Evolutionary conservation across 139 green algal species (phyloP).

Genomic region (Trebouxia sp.): DNA sequence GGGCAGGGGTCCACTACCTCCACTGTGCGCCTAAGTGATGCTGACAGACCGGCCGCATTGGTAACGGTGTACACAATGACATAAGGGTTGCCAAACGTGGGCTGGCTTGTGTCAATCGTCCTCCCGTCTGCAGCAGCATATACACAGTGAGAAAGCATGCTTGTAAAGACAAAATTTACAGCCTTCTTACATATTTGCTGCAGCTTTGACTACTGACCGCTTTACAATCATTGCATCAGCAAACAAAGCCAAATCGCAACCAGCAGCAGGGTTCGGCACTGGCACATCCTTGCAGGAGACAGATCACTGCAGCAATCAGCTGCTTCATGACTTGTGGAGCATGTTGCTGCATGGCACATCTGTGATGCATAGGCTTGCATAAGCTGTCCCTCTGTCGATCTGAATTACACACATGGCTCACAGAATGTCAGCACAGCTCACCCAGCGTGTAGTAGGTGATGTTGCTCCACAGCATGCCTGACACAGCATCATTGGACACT

Average conservation of each 20-base stretch:
- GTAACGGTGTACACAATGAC: slow-evolving; percentile 18
- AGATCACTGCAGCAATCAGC: too few species aligned
- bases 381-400: background rate
- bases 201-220: too few species aligned
- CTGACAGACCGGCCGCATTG: background rate
- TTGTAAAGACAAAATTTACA: too few species aligned
- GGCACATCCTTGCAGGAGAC: too few species aligned
- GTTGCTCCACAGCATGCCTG: slow-evolving; percentile 8
- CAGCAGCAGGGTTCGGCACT: too few species aligned
- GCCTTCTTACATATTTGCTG: too few species aligned
- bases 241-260: too few species aligned
- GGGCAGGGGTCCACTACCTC: background rate
- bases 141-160: too few species aligned
- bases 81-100: background rate
- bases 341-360: too few species aligned
- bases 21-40: slow-evolving; percentile 15
- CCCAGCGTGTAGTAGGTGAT: slow-evolving; percentile 13
- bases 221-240: too few species aligned
- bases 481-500: slow-evolving; percentile 2
- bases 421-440: background rate
- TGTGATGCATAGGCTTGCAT: too few species aligned
- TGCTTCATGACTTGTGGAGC: too few species aligned
- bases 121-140: background rate
- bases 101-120: slow-evolving; percentile 18
- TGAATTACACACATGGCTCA: background rate